Conservation (phyloP, 495 filamentous ascomycete genomes). For the Jackrogersella multiformis region DNA sequence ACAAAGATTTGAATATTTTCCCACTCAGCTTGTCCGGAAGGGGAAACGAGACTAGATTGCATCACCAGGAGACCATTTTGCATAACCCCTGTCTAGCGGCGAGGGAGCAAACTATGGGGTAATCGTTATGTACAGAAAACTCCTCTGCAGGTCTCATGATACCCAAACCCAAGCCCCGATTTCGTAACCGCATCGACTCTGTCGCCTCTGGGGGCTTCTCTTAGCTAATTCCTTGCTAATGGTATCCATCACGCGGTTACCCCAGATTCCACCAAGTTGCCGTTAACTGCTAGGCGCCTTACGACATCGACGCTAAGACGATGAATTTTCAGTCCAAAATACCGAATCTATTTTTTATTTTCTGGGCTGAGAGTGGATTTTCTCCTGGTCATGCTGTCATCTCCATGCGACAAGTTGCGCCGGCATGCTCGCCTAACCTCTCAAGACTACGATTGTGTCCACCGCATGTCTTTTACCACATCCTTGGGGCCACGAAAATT, state of each 20-base stretch:
- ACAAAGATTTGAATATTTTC: not conserved
- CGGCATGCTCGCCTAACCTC: constrained; percentile 25
- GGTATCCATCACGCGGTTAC: constrained; percentile 46
- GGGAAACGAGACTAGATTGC: constrained; percentile 29
- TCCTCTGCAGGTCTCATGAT: constrained; percentile 46
- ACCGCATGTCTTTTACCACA: constrained; percentile 26
- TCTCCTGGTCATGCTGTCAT: constrained; percentile 24
- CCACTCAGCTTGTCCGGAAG: constrained; percentile 20
- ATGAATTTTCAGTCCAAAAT: constrained; percentile 29
- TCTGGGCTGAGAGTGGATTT: not conserved
- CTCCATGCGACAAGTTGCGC: constrained; percentile 24
- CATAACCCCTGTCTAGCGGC: constrained; percentile 34
- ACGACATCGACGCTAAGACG: constrained; percentile 31
- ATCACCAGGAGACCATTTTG: constrained; percentile 32
- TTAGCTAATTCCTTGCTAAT: constrained; percentile 41
- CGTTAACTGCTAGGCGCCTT: constrained; percentile 46
- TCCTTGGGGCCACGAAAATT: constrained; percentile 28
- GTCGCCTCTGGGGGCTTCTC: constrained; percentile 31
- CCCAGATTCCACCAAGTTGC: constrained; percentile 45
- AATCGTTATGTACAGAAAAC: constrained; percentile 50
- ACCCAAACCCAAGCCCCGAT: constrained; percentile 37
- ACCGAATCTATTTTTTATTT: constrained; percentile 7
- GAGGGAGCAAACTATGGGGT: constrained; percentile 51
- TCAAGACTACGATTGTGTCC: not conserved
- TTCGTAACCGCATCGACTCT: constrained; percentile 45